phyloP scores from a whole-genome alignment of 2,329 filamentous ascomycete species.

The Alternaria hordeiaustralica region DNA sequence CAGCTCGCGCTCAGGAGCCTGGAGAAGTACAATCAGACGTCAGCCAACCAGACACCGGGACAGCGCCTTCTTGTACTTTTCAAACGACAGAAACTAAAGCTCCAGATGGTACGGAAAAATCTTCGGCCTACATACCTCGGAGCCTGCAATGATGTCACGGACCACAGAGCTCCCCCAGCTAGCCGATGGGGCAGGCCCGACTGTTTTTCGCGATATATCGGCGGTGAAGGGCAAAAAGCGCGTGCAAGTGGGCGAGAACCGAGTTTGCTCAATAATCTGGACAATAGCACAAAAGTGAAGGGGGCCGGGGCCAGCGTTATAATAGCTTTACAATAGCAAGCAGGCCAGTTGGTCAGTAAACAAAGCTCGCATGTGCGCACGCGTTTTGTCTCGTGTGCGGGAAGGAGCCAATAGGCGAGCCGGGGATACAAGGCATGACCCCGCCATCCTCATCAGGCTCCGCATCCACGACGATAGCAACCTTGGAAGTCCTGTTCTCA shows the following conservation, averaged over 20 bases:
- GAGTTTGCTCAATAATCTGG: background rate
- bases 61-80: constrained; percentile 5
- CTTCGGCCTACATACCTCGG: constrained; percentile 33
- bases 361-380: constrained; percentile 28
- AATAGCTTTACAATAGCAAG: background rate
- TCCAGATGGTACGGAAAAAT: constrained; percentile 11
- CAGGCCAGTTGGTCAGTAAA: constrained; percentile 17
- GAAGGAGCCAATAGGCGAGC: constrained; percentile 24
- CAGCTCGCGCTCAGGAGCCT: constrained; percentile 5
- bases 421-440: constrained; percentile 16
- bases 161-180: constrained; percentile 23
- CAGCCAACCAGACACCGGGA: constrained; percentile 8
- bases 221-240: constrained; percentile 11
- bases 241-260: background rate
- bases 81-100: background rate
- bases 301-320: background rate
- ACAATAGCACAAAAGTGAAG: background rate
- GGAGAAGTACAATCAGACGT: constrained; percentile 4
- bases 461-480: background rate
- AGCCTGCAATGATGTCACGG: constrained; percentile 38
- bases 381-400: constrained; percentile 31
- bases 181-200: constrained; percentile 18
- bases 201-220: constrained; percentile 5
- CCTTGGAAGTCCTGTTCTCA: background rate
- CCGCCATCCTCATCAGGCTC: constrained; percentile 12